A percentile compares a stretch with the other conserved stretches of the same genome.
Evolutionary conservation across 2,329 filamentous ascomycete genomes (phyloP).

Genomic region (Scorias spongiosa): DNA sequence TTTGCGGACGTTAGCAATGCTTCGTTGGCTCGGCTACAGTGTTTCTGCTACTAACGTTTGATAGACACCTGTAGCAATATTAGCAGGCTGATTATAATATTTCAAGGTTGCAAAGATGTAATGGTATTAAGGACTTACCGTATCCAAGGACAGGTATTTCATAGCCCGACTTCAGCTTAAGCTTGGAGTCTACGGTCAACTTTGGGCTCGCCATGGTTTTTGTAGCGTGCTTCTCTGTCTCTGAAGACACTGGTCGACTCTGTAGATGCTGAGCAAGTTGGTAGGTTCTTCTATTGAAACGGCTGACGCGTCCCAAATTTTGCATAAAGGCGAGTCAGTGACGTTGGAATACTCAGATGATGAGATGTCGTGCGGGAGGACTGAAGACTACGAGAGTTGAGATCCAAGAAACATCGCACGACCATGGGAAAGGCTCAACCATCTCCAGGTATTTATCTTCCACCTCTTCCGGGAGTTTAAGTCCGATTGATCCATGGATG

Average conservation of each 20-base stretch:
- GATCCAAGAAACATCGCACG: too few relatives aligned
- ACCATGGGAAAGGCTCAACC: too few relatives aligned
- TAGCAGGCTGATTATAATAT: neutral
- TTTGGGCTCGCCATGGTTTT: slow-evolving; percentile 6
- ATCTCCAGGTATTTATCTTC: too few relatives aligned
- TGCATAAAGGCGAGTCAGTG: too few relatives aligned
- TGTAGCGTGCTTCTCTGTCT: neutral
- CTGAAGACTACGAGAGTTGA: too few relatives aligned
- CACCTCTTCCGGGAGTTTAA: too few relatives aligned
- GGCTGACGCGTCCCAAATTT: too few relatives aligned
- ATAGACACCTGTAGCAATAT: slow-evolving; percentile 15
- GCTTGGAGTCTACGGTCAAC: slow-evolving; percentile 31
- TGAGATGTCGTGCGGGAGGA: too few relatives aligned
- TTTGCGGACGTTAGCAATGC: slow-evolving; percentile 3
- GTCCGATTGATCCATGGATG: too few relatives aligned
- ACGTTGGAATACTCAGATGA: too few relatives aligned
- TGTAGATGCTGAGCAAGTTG: neutral
- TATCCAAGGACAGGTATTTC: slow-evolving; percentile 46
- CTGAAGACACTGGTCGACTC: neutral
- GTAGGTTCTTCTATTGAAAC: too few relatives aligned
- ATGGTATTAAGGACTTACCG: slow-evolving; percentile 27
- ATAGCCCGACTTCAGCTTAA: slow-evolving; percentile 43
- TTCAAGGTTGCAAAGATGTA: neutral
- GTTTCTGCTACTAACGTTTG: slow-evolving; percentile 15
- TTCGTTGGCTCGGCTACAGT: neutral